Evolutionary conservation across 352 stramenopile species (phyloP).

Genomic region (Phytophthora hybrid): DNA sequence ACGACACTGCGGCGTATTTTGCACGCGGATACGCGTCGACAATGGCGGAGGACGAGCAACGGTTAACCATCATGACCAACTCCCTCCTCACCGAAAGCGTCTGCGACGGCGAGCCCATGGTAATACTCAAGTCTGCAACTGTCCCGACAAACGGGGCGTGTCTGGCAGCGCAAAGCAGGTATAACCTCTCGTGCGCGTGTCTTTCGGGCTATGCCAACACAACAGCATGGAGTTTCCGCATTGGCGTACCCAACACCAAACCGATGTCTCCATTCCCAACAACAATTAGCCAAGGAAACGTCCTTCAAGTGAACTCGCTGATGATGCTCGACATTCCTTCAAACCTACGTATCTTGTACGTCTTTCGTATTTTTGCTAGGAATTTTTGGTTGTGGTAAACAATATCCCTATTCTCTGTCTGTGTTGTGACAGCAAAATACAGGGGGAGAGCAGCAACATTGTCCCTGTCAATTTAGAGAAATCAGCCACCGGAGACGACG

Average conservation of each 20-base stretch:
- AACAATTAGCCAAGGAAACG: constrained; percentile 10
- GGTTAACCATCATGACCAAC: constrained; percentile 44
- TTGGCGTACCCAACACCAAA: constrained; percentile 28
- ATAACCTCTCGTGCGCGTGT: constrained; percentile 60
- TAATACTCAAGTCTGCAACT: constrained; percentile 46
- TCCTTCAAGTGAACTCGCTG: constrained; percentile 38
- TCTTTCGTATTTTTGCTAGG: not conserved
- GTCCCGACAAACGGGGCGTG: constrained; percentile 45
- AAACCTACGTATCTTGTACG: constrained; percentile 36
- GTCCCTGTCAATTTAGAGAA: constrained; percentile 38
- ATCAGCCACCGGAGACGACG: constrained; percentile 26
- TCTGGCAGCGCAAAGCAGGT: constrained; percentile 35
- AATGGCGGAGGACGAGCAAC: constrained; percentile 38
- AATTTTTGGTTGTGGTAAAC: not conserved
- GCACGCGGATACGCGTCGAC: constrained; percentile 44
- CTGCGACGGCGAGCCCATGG: constrained; percentile 46
- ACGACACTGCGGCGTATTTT: constrained; percentile 38
- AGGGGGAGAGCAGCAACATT: constrained; percentile 24
- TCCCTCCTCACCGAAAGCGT: constrained; percentile 44
- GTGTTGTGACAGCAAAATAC: constrained; percentile 31
- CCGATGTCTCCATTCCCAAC: constrained; percentile 23
- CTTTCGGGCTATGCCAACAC: constrained; percentile 42
- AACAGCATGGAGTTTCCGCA: constrained; percentile 44
- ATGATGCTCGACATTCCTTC: constrained; percentile 41
- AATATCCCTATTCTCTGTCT: not conserved